Base-by-base conservation (phyloP, 441 rosid genomes). In the Erysimum cheiri region DNA sequence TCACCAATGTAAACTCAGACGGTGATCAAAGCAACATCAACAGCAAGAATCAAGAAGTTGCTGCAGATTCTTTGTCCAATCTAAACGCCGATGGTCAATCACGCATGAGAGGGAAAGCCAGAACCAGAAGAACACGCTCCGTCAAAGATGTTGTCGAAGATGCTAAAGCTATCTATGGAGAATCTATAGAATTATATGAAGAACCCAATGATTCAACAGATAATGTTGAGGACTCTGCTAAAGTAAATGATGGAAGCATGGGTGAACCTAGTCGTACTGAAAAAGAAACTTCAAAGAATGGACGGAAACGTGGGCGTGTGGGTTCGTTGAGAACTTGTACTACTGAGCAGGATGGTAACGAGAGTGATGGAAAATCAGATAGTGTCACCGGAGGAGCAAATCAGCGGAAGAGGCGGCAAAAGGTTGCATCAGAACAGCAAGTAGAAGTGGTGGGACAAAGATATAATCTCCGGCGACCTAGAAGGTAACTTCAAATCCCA, bases 141-240 rank as follows among this genome's bases (percentile, higher is more conserved):
- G 86, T 92, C 68, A 95, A 92, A 81, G 90, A 80, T 50, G 91
- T 87, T 78, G 93, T 90, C 4, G 82, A 84, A 69, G 99, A 92
- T 57, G 97, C 91, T 6, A 85, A 88, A 76, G 84, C 84, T 61
- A 69, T 92, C 58, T 81, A 86, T 73, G 98, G 96, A 64, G 83
- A 81, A 67, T 83, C 83, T 33, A 41, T 85, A 26, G 83, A 84
- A 33, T 17, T 68, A 56, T 76, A 65, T 60, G 88, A 91, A 31
- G 88, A 91, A 31, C 72, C 76, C 5, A 78, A 67, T 56, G 80
- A 66, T 70, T 60, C 81, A 69, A 81, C 76, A 52, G 85, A 78
- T 44, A 80, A 60, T 55, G 77, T 63, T 24, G 94, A 87, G 71
- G 86, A 88, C 60, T 80, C 90, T 57, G 78, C 68, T 58, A 78